Percentiles rank a stretch among this genome's conserved stretches.
These are phyloP conservation scores for Neodidymelliopsis sp. DNA, from an alignment of 2,329 filamentous ascomycete species.

Conservation along the genomic window DNA sequence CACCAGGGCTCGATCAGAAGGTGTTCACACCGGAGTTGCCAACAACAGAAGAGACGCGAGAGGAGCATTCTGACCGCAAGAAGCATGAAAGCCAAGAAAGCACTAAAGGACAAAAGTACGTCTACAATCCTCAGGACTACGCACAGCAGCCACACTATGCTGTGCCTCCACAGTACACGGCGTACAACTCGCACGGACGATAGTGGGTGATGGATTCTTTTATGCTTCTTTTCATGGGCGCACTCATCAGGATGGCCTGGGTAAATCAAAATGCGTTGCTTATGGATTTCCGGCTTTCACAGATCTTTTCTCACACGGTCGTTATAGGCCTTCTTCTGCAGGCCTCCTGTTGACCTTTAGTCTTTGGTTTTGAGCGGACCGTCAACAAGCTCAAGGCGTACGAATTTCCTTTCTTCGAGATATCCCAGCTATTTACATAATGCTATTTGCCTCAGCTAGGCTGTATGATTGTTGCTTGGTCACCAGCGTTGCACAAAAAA, in stretches of 20 bases:
- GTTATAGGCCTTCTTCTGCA: too few species aligned
- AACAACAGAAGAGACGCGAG: slow-evolving; percentile 45
- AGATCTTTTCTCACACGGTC: too few species aligned
- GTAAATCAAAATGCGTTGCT: neutral
- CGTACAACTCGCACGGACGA: slow-evolving; percentile 16
- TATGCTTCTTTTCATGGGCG: neutral
- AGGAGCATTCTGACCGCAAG: slow-evolving; percentile 38
- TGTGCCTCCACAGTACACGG: slow-evolving; percentile 27
- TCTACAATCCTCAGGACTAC: slow-evolving; percentile 47
- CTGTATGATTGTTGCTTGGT: neutral
- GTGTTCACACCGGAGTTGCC: slow-evolving; percentile 45
- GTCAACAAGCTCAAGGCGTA: slow-evolving; percentile 5
- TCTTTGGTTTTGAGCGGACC: neutral
- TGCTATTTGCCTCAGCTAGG: slow-evolving; percentile 10
- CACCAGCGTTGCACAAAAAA: slow-evolving; percentile 1
- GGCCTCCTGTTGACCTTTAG: too few species aligned
- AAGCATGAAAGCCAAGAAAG: slow-evolving; percentile 29
- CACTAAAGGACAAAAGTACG: slow-evolving; percentile 33
- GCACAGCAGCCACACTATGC: slow-evolving; percentile 23
- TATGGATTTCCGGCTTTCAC: neutral
- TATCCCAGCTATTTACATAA: slow-evolving; percentile 13
- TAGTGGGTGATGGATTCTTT: neutral
- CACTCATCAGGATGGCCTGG: neutral
- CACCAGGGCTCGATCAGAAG: slow-evolving; percentile 44
- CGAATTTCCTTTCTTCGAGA: slow-evolving; percentile 21